Base-by-base conservation (phyloP, 1,139 yeast species). In the Pichia sp. region DNA sequence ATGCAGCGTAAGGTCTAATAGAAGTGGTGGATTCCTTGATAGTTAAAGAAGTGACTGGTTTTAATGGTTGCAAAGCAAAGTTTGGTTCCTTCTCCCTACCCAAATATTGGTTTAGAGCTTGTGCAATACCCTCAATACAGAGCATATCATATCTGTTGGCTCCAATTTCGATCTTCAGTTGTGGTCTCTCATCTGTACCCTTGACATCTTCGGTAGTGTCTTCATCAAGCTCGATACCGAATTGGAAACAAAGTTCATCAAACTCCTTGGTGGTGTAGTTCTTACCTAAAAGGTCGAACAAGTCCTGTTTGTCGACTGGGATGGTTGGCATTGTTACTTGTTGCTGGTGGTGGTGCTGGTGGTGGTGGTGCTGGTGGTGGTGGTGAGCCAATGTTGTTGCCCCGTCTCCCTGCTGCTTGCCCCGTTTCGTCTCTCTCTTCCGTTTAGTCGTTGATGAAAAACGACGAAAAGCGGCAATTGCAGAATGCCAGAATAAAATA, bases 141-240 rank as follows among this genome's bases (percentile, higher is more conserved):
- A 93, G 77, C 91, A 93, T 78, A 60, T 91, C 99, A 56, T 91
- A 93, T 66, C 98, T 77, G 66, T 93, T 93, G 46, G 99, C 99
- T 39, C 96, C 97, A 48, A 93, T 80, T 61, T 93, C 99, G 55
- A 93, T 87, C 66, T 93, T 93, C 54, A 86, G 72, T 63, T 88
- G 94, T 17, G 99, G 96, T 60, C 97, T 85, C 64, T 88, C 96
- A 44, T 77, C 80, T 31, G 74, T 78, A 39, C 72, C 80, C 50
- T 67, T 67, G 45, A 84, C 80, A 35, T 81, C 93, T 34, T 81
- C 86, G 32, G 93, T 83, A 51, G 84, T 77, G 59, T 93, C 98
- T 65, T 93, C 98, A 60, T 93, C 99, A 48, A 93, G 72, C 66
- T 93, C 99, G 51, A 93, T 79, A 51, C 99, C 99, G 52, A 88